phyloP scores from a whole-genome alignment of 306 rosid species.

The Pachyrhizus erosus region DNA sequence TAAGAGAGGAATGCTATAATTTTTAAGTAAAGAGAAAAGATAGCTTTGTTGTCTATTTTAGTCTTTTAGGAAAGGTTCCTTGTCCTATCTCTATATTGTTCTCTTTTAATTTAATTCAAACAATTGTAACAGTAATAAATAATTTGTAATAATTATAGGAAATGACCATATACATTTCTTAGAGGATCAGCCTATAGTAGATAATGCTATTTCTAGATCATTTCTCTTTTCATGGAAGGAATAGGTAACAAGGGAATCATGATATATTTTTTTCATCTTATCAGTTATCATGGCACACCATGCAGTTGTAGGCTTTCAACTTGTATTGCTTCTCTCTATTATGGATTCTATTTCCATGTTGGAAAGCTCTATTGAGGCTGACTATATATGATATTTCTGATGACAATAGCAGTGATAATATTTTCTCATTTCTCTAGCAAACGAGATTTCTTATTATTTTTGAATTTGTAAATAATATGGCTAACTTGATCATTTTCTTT shows the following conservation, averaged over 20 bases:
- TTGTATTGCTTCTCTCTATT: constrained; percentile 21
- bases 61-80: constrained; percentile 16
- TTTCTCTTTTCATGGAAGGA: neutral
- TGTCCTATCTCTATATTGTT: neutral
- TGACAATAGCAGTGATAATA: neutral
- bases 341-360: neutral
- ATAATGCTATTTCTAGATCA: constrained; percentile 4
- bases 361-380: constrained; percentile 23
- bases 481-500: constrained; percentile 54
- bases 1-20: constrained; percentile 13
- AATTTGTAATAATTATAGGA: neutral
- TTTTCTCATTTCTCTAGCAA: constrained; percentile 21
- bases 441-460: constrained; percentile 12
- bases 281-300: constrained; percentile 14
- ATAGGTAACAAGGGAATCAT: neutral
- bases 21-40: neutral
- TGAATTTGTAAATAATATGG: constrained; percentile 31
- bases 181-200: constrained; percentile 22
- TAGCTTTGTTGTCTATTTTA: neutral
- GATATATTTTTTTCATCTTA: neutral
- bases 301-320: neutral
- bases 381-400: neutral
- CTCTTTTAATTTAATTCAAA: neutral
- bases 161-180: constrained; percentile 5
- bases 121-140: neutral